Conservation (phyloP, 2,329 filamentous ascomycete species). For the Nannizziopsis barbatae region DNA sequence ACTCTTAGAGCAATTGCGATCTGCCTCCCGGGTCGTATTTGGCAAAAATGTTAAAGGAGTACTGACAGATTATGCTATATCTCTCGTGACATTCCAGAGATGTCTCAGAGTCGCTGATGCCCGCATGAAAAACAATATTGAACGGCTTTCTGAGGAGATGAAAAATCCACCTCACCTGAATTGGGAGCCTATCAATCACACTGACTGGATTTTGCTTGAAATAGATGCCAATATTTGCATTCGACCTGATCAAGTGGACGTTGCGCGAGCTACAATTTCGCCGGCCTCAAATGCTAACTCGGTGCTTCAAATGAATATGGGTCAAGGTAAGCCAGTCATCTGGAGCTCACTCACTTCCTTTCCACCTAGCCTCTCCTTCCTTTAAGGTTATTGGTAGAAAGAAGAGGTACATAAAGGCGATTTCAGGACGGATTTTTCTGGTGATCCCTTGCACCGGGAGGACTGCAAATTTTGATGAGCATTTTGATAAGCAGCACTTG, state of each 20-base stretch:
- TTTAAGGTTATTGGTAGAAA: too few species aligned
- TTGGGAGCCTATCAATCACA: slow-evolving; percentile 44
- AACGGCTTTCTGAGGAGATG: slow-evolving; percentile 32
- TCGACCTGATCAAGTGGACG: slow-evolving; percentile 49
- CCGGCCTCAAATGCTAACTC: slow-evolving; percentile 46
- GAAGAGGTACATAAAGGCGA: too few species aligned
- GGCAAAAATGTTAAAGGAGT: slow-evolving; percentile 8
- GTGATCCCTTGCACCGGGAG: too few species aligned
- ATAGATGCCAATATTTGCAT: slow-evolving; percentile 55
- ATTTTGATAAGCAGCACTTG: too few species aligned
- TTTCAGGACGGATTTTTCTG: too few species aligned
- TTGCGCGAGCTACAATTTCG: slow-evolving; percentile 49
- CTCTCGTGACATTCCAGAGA: slow-evolving; percentile 24
- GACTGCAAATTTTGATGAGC: too few species aligned
- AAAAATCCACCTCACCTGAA: slow-evolving; percentile 43
- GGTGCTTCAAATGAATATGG: slow-evolving; percentile 58
- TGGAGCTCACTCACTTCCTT: too few species aligned
- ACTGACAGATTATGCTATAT: slow-evolving; percentile 18
- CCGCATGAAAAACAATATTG: background rate
- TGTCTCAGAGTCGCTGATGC: slow-evolving; percentile 20
- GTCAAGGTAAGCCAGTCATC: slow-evolving; percentile 39
- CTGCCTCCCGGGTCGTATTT: slow-evolving; percentile 15
- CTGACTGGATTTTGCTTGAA: slow-evolving; percentile 57
- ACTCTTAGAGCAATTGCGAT: slow-evolving; percentile 37
- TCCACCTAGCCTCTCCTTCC: too few species aligned